Evolutionary conservation across 2,329 filamentous ascomycete species (phyloP).

Genomic region (Penicillium brasilianum): DNA sequence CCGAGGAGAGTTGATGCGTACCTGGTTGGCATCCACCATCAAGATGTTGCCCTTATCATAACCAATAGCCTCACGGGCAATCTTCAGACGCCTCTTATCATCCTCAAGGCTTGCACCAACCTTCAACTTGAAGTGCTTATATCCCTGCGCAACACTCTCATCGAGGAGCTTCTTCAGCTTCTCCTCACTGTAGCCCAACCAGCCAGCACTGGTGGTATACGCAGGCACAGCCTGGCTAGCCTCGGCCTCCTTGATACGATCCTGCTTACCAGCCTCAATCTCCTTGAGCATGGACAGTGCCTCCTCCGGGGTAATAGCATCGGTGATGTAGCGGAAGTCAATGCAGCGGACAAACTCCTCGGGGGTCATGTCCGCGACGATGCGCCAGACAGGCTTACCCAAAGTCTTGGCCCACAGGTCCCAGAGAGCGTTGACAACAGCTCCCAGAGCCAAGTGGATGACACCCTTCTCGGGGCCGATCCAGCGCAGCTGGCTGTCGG

Average conservation of each 20-base stretch:
- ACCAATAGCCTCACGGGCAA: constrained; percentile 79
- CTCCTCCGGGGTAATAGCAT: constrained; percentile 87
- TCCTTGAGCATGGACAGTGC: constrained; percentile 73
- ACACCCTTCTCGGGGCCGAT: constrained; percentile 94
- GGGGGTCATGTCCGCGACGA: constrained; percentile 87
- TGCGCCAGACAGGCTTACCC: constrained; percentile 85
- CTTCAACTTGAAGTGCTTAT: constrained; percentile 89
- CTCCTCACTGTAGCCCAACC: constrained; percentile 88
- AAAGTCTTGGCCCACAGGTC: constrained; percentile 92
- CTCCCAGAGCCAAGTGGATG: constrained; percentile 87
- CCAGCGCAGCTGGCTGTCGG: constrained; percentile 89
- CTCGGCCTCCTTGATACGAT: constrained; percentile 75
- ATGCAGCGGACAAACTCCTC: constrained; percentile 87
- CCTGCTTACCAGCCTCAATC: constrained; percentile 69
- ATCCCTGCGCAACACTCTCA: constrained; percentile 77
- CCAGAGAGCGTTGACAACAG: constrained; percentile 90
- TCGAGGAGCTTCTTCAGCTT: constrained; percentile 78
- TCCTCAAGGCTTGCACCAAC: constrained; percentile 75
- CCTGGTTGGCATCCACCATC: constrained; percentile 93
- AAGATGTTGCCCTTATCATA: constrained; percentile 82
- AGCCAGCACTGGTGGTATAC: constrained; percentile 88
- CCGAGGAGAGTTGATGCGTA: constrained; percentile 35
- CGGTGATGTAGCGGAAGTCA: constrained; percentile 93
- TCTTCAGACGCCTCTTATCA: constrained; percentile 71
- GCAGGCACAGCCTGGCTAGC: constrained; percentile 78